These are phyloP conservation scores for Phytophthora europaea DNA, from an alignment of 352 stramenopile species.

Conservation along the genomic window DNA sequence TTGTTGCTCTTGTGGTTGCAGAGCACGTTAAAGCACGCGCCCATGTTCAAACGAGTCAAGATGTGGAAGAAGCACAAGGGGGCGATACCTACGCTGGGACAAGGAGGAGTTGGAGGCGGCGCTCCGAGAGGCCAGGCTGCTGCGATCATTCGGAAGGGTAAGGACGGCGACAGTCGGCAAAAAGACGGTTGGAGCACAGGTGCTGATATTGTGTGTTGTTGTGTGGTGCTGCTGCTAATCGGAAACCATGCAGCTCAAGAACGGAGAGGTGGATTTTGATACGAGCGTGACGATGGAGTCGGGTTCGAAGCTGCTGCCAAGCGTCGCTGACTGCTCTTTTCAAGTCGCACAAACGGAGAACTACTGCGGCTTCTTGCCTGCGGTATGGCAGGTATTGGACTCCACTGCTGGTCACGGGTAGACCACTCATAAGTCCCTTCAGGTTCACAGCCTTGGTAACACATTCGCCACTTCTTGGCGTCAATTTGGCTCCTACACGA, in stretches of 20 bases:
- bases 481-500: no score
- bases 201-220: background rate
- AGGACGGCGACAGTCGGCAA: background rate
- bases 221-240: background rate
- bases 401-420: constrained; percentile 23
- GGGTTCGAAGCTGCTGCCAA: constrained; percentile 1
- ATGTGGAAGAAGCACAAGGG: constrained; percentile 92
- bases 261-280: constrained; percentile 56
- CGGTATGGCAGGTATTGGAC: constrained; percentile 24
- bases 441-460: constrained; percentile 10
- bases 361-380: constrained; percentile 31
- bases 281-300: constrained; percentile 5
- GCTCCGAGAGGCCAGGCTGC: constrained; percentile 78
- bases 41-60: constrained; percentile 91
- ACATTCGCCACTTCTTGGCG: no score
- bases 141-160: constrained; percentile 86
- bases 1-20: constrained; percentile 29
- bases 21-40: constrained; percentile 86
- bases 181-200: background rate
- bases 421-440: constrained; percentile 26
- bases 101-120: constrained; percentile 67
- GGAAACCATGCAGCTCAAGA: constrained; percentile 52
- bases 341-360: constrained; percentile 18
- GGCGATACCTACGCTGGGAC: constrained; percentile 73
- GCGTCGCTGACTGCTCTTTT: constrained; percentile 5